Evolutionary conservation across 495 filamentous ascomycete species (phyloP).

Genomic region (Penicillium flavigenum): DNA sequence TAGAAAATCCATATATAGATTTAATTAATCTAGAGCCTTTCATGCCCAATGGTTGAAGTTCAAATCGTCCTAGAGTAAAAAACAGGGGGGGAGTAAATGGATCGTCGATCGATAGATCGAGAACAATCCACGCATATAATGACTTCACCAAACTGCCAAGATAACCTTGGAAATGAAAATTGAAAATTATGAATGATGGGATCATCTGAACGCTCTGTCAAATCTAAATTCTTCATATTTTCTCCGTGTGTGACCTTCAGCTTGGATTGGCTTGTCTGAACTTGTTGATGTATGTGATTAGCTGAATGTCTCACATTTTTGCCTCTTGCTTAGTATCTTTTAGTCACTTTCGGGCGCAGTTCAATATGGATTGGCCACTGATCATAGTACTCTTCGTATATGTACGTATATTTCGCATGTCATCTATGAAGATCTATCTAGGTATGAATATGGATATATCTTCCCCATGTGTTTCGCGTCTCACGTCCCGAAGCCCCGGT

Average conservation of each 20-base stretch:
- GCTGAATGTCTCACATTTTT: slow-evolving; percentile 6
- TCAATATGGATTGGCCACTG: background rate
- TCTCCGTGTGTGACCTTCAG: background rate
- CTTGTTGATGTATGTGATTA: background rate
- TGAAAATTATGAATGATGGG: background rate
- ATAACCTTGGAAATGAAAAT: background rate
- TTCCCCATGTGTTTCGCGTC: slow-evolving; percentile 10
- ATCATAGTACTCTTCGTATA: too few relatives aligned
- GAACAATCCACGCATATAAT: slow-evolving; percentile 11
- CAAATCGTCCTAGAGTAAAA: slow-evolving; percentile 4
- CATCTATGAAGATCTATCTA: background rate
- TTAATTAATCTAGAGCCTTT: background rate
- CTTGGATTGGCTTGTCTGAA: background rate
- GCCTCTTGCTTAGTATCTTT: background rate
- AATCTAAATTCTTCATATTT: background rate
- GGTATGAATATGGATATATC: slow-evolving; percentile 2
- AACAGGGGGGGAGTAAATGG: background rate
- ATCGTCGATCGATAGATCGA: slow-evolving; percentile 13
- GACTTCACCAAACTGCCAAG: slow-evolving; percentile 11
- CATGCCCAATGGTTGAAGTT: slow-evolving; percentile 11
- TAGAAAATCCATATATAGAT: background rate
- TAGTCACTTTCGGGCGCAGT: background rate
- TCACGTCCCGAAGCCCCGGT: slow-evolving; percentile 5
- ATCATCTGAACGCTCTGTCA: background rate
- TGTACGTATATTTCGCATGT: background rate